Evolutionary conservation across 192 early-diverging fungal genomes (phyloP), one percentile per base, ranked within the genome.

Genomic region (Linnemannia schmuckeri): DNA sequence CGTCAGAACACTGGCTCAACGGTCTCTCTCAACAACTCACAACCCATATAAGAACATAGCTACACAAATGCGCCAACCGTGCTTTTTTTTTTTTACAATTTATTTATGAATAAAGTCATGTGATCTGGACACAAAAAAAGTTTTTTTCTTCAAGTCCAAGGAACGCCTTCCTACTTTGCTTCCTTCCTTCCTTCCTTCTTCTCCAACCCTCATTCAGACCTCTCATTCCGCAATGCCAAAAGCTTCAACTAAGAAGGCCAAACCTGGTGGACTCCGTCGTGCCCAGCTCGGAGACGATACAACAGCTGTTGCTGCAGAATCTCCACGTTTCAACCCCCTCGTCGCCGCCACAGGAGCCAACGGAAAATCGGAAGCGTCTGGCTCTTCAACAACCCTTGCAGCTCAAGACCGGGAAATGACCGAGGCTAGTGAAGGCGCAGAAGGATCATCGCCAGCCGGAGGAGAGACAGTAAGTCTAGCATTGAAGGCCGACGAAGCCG

Each of bases 401-500:
- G 54, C 18, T n/a, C 70, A 79, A 15, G 83, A 85, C 44, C 57
- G 80, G 66, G 69, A 69, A 6, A 85, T 76, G 74, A 12, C 75
- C 1, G 75, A 81, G 2, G 71, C 70, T 61, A 68, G 15, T 8
- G 3, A 46, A 55, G n/a, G 68, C 70, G 40, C 77, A 83, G 46
- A 33, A 22, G 54, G 33, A 40, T 2, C 49, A 71, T 24, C 44
- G 6, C 8, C 41, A 35, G 18, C 72, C 7, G 41, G 24, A 33
- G 42, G 18, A 47, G 76, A 82, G 55, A 89, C 85, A 18, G 89
- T 90, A 22, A 88, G 83, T 22, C 30, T 92, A 55, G 88, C 88
- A 49, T 75, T 90, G 41, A 87, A 83, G 37, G 83, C 74, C 20
- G 91, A 88, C 7, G 91, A 91, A 24, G 89, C 89, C 70, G 91